These are phyloP conservation scores for Rutstroemia sp. DNA, from an alignment of 2,329 filamentous ascomycete species.

Conservation along the genomic window DNA sequence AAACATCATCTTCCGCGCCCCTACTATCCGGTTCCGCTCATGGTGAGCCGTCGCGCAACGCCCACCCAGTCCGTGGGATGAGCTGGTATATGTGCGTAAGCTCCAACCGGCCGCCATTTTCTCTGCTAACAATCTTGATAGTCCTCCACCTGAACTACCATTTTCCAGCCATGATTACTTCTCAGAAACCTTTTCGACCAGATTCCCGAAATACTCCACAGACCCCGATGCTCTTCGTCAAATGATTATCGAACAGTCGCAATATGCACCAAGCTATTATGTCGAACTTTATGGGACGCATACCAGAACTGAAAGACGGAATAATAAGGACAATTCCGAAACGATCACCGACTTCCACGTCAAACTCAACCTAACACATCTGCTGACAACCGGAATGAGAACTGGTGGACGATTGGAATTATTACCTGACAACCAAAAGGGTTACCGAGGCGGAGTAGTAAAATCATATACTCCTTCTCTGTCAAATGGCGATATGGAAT, in stretches of 20 bases:
- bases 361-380: conserved; percentile 49
- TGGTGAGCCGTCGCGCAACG: neutral
- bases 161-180: conserved; percentile 22
- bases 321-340: conserved; percentile 40
- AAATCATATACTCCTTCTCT: conserved; percentile 43
- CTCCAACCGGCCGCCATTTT: neutral
- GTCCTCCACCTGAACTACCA: conserved; percentile 18
- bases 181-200: conserved; percentile 21
- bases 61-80: neutral
- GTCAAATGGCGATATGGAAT: conserved; percentile 16
- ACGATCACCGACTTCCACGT: conserved; percentile 53
- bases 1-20: conserved; percentile 8
- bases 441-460: conserved; percentile 57
- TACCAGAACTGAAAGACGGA: conserved; percentile 21
- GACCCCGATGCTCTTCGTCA: conserved; percentile 17
- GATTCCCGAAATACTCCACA: conserved; percentile 24
- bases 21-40: neutral
- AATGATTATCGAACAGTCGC: conserved; percentile 24
- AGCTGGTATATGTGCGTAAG: conserved; percentile 1
- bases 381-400: conserved; percentile 42
- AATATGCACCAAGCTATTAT: conserved; percentile 23
- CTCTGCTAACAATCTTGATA: neutral
- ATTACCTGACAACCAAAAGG: conserved; percentile 51
- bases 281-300: conserved; percentile 29
- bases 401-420: conserved; percentile 39